These are phyloP conservation scores for Pichia manshurica DNA, from an alignment of 805 yeast species.

Conservation along the genomic window DNA sequence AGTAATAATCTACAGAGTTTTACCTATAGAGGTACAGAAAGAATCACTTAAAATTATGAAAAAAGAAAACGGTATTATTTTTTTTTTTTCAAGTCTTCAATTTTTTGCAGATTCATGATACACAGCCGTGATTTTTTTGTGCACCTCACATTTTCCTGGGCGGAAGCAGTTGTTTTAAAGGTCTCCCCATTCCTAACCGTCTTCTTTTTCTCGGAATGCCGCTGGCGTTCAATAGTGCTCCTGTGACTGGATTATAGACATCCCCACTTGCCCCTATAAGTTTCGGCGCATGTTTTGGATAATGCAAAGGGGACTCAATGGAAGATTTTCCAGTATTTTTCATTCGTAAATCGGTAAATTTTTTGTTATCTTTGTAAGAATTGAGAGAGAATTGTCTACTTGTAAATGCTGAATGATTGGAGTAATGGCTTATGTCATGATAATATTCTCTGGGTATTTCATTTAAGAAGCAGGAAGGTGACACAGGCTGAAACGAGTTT, in stretches of 20 bases:
- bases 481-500: neutral
- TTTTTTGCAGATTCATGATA: neutral
- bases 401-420: neutral
- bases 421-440: neutral
- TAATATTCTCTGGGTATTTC: constrained; percentile 2
- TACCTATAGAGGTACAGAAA: too few relatives aligned
- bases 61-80: neutral
- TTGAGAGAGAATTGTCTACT: neutral
- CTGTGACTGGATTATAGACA: constrained; percentile 12
- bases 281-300: neutral
- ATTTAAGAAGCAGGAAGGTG: constrained; percentile 5
- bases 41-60: neutral
- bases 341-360: neutral
- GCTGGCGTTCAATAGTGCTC: constrained; percentile 3
- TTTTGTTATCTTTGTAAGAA: neutral
- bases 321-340: too few relatives aligned
- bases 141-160: too few relatives aligned
- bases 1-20: too few relatives aligned
- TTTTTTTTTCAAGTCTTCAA: neutral
- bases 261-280: constrained; percentile 3
- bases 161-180: too few relatives aligned
- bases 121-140: constrained; percentile 7
- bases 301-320: neutral
- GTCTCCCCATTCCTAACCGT: constrained; percentile 27
- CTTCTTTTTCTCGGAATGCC: constrained; percentile 14